A percentile compares a stretch with the other conserved stretches of the same genome.
phyloP scores from a whole-genome alignment of 495 filamentous ascomycete genomes.

The Stereocaulon alpinum region DNA sequence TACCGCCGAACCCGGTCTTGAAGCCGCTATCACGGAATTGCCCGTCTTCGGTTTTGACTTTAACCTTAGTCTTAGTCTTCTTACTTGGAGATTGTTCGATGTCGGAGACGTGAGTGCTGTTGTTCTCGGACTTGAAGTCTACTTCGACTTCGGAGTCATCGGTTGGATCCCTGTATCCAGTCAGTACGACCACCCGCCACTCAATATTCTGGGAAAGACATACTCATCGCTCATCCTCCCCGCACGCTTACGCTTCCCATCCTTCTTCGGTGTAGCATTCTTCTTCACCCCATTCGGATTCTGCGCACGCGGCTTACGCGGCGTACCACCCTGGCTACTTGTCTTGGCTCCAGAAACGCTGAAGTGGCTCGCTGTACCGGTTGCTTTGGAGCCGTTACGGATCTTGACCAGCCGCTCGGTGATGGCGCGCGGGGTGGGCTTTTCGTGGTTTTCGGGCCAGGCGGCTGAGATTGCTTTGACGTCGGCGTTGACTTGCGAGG shows the following conservation, averaged over 20 bases:
- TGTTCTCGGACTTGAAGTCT: neutral
- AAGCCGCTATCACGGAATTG: no score
- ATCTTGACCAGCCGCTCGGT: slow-evolving; percentile 38
- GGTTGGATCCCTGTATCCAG: neutral
- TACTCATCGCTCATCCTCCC: slow-evolving; percentile 3
- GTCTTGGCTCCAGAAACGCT: neutral
- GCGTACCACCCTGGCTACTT: neutral
- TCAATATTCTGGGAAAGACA: neutral
- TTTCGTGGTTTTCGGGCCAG: slow-evolving; percentile 29
- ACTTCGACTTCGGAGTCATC: neutral
- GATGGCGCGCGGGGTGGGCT: slow-evolving; percentile 40
- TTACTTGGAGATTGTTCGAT: neutral
- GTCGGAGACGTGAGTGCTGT: neutral
- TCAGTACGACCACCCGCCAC: neutral
- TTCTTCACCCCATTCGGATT: neutral
- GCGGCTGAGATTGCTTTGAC: slow-evolving; percentile 30
- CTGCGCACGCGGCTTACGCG: slow-evolving; percentile 1
- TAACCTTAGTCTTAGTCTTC: neutral
- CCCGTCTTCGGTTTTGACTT: neutral
- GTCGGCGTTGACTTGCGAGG: slow-evolving; percentile 33
- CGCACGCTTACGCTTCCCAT: neutral
- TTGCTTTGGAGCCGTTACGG: slow-evolving; percentile 23
- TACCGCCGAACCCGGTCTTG: no score
- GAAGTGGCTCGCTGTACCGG: slow-evolving; percentile 4
- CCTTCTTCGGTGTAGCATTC: slow-evolving; percentile 3